These are phyloP conservation scores for Xanthoceras sorbifolium DNA, from an alignment of 345 rosid genomes.

Conservation along the genomic window DNA sequence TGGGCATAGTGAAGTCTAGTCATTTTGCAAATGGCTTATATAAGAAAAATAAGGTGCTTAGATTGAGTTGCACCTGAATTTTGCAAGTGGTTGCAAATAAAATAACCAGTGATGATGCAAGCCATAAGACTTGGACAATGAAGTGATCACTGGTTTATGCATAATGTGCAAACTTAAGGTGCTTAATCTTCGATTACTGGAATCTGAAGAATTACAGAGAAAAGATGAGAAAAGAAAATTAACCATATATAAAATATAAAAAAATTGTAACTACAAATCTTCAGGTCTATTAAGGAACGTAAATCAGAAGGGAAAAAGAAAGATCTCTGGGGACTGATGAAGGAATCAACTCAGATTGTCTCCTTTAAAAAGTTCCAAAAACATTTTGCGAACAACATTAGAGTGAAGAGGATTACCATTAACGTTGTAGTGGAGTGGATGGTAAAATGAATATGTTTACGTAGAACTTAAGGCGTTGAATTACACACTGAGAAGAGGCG, in stretches of 20 bases:
- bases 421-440: neutral
- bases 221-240: neutral
- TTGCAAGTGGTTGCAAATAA: neutral
- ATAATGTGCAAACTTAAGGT: neutral
- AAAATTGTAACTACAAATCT: neutral
- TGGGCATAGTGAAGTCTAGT: neutral
- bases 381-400: too few species aligned
- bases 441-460: neutral
- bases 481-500: neutral
- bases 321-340: neutral
- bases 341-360: neutral
- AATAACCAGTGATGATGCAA: neutral
- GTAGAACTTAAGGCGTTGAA: neutral
- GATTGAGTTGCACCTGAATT: neutral
- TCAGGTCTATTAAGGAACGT: neutral
- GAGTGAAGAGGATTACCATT: neutral
- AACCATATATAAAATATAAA: neutral
- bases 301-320: neutral
- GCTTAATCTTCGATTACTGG: neutral
- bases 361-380: neutral
- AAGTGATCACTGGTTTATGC: neutral
- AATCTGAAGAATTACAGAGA: neutral
- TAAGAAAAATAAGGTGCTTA: neutral
- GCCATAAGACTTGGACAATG: neutral
- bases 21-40: neutral